These are phyloP conservation scores for Venturia effusa DNA, from an alignment of 2,329 filamentous ascomycete genomes.

Conservation along the genomic window DNA sequence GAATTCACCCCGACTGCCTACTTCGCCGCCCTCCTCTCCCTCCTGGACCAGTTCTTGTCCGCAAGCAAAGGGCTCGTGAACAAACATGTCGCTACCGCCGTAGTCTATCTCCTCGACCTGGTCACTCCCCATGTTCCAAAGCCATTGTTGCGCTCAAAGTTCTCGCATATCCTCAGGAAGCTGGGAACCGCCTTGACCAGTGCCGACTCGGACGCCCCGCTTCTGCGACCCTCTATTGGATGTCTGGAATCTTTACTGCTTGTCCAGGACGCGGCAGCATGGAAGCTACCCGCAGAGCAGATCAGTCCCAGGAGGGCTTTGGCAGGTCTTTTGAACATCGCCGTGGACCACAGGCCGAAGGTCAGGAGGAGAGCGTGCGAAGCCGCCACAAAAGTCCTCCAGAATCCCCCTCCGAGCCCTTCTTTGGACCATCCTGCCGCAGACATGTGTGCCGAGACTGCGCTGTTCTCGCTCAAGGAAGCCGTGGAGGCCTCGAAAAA, in stretches of 20 bases:
- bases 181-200: constrained; percentile 75
- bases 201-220: constrained; percentile 72
- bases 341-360: constrained; percentile 82
- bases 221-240: constrained; percentile 80
- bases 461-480: constrained; percentile 68
- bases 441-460: constrained; percentile 91
- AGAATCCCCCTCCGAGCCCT: constrained; percentile 78
- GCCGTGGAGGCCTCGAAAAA: constrained; percentile 62
- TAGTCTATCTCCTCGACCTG: constrained; percentile 91
- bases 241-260: constrained; percentile 85
- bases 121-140: constrained; percentile 77
- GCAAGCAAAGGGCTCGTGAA: constrained; percentile 55
- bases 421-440: constrained; percentile 89
- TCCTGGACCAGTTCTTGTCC: constrained; percentile 67
- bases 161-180: constrained; percentile 80
- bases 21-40: constrained; percentile 85
- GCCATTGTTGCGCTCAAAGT: constrained; percentile 84
- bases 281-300: constrained; percentile 69
- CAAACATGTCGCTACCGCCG: constrained; percentile 71
- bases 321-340: constrained; percentile 72
- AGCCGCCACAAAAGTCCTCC: constrained; percentile 71
- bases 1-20: constrained; percentile 80
- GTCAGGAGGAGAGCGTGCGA: constrained; percentile 90
- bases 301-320: constrained; percentile 80
- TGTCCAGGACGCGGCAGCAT: constrained; percentile 77